Evolutionary conservation across 768 basidiomycete species (phyloP).

Genomic region (Hygrophorus pudorinus): DNA sequence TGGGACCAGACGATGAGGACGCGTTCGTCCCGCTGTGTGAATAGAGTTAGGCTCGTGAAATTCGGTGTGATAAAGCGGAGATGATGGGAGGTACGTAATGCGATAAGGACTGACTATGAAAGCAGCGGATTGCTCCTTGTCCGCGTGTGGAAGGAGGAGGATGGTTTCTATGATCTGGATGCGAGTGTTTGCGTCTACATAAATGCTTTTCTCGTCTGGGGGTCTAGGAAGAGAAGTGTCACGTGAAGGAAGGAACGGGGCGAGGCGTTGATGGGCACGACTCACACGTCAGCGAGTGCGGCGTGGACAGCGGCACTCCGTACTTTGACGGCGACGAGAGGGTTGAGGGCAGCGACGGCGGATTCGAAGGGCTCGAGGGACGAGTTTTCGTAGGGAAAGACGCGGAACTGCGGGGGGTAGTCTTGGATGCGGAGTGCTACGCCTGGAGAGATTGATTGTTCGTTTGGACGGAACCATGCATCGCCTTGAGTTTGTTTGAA

Average conservation of each 20-base stretch:
- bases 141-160: slow-evolving; percentile 64
- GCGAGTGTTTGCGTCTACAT: slow-evolving; percentile 73
- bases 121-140: slow-evolving; percentile 82
- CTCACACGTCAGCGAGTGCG: slow-evolving; percentile 59
- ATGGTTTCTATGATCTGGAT: slow-evolving; percentile 82
- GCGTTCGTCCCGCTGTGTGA: slow-evolving; percentile 62
- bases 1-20: slow-evolving; percentile 83
- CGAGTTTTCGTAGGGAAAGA: slow-evolving; percentile 76
- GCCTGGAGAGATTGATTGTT: slow-evolving; percentile 63
- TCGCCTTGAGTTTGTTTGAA: slow-evolving; percentile 74
- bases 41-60: too few species aligned
- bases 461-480: slow-evolving; percentile 75
- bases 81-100: not conserved
- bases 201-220: slow-evolving; percentile 48
- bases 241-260: not conserved
- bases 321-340: slow-evolving; percentile 76
- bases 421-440: slow-evolving; percentile 49
- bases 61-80: too few species aligned
- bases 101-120: slow-evolving; percentile 51
- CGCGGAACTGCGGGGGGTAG: slow-evolving; percentile 50
- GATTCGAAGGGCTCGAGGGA: slow-evolving; percentile 69
- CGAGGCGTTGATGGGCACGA: not conserved
- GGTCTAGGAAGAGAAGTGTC: slow-evolving; percentile 32
- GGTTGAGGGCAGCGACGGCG: slow-evolving; percentile 60
- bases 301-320: slow-evolving; percentile 71